phyloP scores from a whole-genome alignment of 2,329 filamentous ascomycete species.

The Chaetomiaceae sp. region DNA sequence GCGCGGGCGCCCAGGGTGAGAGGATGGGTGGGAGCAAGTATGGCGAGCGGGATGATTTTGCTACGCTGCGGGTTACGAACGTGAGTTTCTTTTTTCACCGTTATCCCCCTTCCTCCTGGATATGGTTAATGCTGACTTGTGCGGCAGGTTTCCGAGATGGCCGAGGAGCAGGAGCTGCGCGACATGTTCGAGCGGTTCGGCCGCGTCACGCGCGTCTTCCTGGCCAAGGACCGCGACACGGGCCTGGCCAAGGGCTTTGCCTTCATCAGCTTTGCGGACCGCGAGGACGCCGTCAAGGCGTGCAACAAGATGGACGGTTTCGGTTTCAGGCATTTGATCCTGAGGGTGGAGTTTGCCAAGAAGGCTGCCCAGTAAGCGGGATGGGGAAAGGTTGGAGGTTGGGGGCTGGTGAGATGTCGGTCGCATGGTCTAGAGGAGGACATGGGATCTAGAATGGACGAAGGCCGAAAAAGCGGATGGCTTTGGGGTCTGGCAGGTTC shows the following conservation, averaged over 20 bases:
- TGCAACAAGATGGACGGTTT: conserved; percentile 98
- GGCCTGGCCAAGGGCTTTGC: conserved; percentile 97
- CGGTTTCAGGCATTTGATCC: conserved; percentile 82
- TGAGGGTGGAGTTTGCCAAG: conserved; percentile 85
- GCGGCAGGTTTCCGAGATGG: conserved; percentile 83
- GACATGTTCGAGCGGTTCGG: conserved; percentile 98
- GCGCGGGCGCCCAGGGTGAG: conserved; percentile 59
- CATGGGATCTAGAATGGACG: conserved; percentile 2
- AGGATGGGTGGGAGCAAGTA: conserved; percentile 86
- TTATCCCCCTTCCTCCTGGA: neutral
- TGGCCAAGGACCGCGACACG: conserved; percentile 96
- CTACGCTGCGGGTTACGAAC: conserved; percentile 95
- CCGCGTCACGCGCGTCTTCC: conserved; percentile 92
- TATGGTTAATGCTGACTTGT: neutral
- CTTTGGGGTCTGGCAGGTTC: neutral
- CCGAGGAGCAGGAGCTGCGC: conserved; percentile 90
- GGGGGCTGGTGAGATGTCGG: no score
- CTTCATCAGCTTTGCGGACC: conserved; percentile 94
- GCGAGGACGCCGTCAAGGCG: conserved; percentile 82
- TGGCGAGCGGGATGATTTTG: conserved; percentile 88
- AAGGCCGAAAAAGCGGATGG: conserved; percentile 2
- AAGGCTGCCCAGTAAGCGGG: conserved; percentile 45
- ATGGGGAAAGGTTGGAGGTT: neutral
- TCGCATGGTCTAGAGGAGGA: neutral
- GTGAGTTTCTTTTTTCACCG: conserved; percentile 51